phyloP scores from a whole-genome alignment of 192 early-diverging fungal genomes.

The Helicostylum pulchrum region DNA sequence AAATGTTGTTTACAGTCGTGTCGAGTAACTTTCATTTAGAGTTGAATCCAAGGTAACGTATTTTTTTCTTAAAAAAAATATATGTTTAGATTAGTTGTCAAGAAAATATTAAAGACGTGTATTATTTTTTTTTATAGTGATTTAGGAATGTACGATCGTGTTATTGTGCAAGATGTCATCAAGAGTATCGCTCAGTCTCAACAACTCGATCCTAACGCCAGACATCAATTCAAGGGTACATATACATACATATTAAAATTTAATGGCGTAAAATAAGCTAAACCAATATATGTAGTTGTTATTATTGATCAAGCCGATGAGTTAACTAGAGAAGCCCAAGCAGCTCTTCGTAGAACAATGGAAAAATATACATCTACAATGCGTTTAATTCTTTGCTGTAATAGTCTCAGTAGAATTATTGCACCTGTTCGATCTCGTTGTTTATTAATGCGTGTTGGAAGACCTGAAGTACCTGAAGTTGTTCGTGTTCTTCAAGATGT shows the following conservation, averaged over 20 bases:
- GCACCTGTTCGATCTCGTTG: conserved; percentile 90
- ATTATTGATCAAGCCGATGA: conserved; percentile 93
- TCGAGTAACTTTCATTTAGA: conserved; percentile 97
- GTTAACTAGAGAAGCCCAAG: conserved; percentile 88
- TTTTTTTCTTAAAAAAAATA: neutral
- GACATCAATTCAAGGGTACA: conserved; percentile 84
- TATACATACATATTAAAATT: neutral
- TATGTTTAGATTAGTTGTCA: neutral
- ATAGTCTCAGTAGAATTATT: conserved; percentile 88
- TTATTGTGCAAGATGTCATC: conserved; percentile 92
- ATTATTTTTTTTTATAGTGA: conserved; percentile 55
- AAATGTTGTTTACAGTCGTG: conserved; percentile 83
- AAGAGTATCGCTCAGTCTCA: conserved; percentile 97
- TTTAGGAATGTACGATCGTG: conserved; percentile 90
- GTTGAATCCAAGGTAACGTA: conserved; percentile 81
- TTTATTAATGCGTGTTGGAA: conserved; percentile 80
- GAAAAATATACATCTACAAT: conserved; percentile 96
- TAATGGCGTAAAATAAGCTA: no score
- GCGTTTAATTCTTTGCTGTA: conserved; percentile 90
- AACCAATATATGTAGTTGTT: conserved; percentile 58
- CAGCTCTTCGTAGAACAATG: conserved; percentile 97
- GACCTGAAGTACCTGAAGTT: conserved; percentile 78
- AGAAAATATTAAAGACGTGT: neutral
- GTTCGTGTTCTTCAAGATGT: conserved; percentile 64
- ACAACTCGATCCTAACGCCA: conserved; percentile 77